Base-by-base conservation (phyloP, 2,329 filamentous ascomycete genomes). In the Trematosphaeria pertusa region DNA sequence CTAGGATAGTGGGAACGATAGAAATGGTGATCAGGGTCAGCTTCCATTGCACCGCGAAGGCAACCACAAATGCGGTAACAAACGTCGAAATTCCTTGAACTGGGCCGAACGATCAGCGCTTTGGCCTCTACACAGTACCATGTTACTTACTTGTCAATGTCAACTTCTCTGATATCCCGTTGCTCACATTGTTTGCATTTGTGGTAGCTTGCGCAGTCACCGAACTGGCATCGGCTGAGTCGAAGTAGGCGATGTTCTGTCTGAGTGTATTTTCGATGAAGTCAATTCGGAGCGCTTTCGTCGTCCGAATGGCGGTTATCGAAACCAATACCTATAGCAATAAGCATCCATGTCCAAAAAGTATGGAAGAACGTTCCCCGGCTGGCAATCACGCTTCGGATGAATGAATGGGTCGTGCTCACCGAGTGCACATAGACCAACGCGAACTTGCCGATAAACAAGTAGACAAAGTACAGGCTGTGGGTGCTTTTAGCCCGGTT, bases 171-270 rank as follows among this genome's bases (percentile, higher is more conserved):
- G 68, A 65, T 35, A 99, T 91, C 46, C 91, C 93, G 58, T 96
- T 92, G 71, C 97, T 93, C 44, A 97, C 87, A 42, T 96, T 78
- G 64, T 96, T 97, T 34, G 91, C 96, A 70, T 97, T 93, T 9
- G 92, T 87, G 0, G 93, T 97, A 60, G 97, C 96, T 54, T 92
- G 87, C 1, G 92, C 96, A 0, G 92, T 96, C 50, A 97, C 89
- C 73, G 97, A 94, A 48, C 93, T 92, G 24, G 91, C 88, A 40
- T 92, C 93, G 11, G 96, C 81, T 64, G 94, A 94, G 72, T 97
- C 94, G 37, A 74, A 74, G 46, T 69, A 73, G 1, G 67, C 71
- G 19, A 73, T 67, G 40, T 73, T 73, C 40, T 74, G 71, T 2
- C 69, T 59, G 64, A 91, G 84, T 4, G 89, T 78, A 30, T 78